These are phyloP conservation scores for Geum urbanum DNA, from an alignment of 306 rosid genomes.

Conservation along the genomic window DNA sequence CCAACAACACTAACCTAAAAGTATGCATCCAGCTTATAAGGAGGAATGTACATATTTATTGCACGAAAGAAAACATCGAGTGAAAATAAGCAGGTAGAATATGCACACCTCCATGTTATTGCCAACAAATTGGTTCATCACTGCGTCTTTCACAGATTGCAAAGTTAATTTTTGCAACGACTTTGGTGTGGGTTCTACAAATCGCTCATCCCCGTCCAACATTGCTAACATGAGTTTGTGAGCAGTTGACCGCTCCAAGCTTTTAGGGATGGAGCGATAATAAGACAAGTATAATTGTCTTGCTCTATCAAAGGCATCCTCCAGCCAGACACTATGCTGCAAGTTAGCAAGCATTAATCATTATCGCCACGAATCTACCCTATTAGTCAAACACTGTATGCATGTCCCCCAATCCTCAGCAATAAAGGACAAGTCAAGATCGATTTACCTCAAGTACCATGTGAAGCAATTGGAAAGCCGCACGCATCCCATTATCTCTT, in stretches of 20 bases:
- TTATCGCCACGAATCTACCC: background rate
- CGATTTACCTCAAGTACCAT: conserved; percentile 90
- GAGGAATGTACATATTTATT: conserved; percentile 9
- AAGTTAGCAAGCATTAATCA: conserved; percentile 25
- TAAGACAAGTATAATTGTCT: conserved; percentile 86
- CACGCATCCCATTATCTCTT: conserved; percentile 94
- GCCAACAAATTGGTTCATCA: conserved; percentile 88
- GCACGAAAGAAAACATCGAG: background rate
- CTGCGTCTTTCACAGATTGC: conserved; percentile 86
- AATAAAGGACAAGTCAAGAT: background rate
- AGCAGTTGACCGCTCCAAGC: conserved; percentile 99
- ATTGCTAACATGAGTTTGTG: conserved; percentile 98
- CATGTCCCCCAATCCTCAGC: background rate
- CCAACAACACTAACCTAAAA: conserved; percentile 87
- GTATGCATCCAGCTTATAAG: background rate
- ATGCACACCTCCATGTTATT: conserved; percentile 88
- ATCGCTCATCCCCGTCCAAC: conserved; percentile 92
- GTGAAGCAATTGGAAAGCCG: conserved; percentile 97
- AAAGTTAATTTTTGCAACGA: conserved; percentile 76
- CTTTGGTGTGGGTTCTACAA: conserved; percentile 91
- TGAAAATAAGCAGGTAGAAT: conserved; percentile 11
- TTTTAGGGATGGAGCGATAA: conserved; percentile 95
- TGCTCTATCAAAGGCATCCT: conserved; percentile 97
- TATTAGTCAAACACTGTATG: background rate
- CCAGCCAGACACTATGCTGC: conserved; percentile 99